Conservation (phyloP, 176 grass and related monocot species). For the Musa troglodytarum region DNA sequence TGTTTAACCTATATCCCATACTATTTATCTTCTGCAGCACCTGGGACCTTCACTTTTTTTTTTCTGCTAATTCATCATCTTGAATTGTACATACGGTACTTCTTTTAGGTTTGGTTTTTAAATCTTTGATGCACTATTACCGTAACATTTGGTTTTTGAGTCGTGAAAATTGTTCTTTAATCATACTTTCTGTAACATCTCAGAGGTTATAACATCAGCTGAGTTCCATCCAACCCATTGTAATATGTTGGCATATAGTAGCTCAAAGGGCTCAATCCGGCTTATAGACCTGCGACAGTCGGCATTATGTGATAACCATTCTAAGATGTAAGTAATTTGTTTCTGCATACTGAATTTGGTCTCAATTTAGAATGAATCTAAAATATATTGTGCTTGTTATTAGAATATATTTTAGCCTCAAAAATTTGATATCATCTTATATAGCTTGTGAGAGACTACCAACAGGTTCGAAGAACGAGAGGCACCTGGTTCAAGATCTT, state of each 20-base stretch:
- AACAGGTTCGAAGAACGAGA: constrained; percentile 87
- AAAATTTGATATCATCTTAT: constrained; percentile 11
- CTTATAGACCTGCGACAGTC: constrained; percentile 95
- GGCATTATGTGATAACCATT: constrained; percentile 86
- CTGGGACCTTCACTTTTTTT: background rate
- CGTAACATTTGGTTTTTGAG: background rate
- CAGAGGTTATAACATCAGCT: constrained; percentile 98
- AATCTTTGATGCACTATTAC: constrained; percentile 2
- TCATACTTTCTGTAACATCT: background rate
- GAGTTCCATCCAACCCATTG: constrained; percentile 92
- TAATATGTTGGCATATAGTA: constrained; percentile 93
- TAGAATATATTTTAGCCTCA: too few species aligned
- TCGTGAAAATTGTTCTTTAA: background rate
- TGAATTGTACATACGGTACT: background rate
- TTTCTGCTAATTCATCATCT: background rate
- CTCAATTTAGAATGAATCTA: too few species aligned
- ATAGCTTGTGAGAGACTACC: constrained; percentile 3
- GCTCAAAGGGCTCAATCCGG: constrained; percentile 97
- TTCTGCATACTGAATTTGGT: background rate
- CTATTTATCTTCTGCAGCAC: too few species aligned
- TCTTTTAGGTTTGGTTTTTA: background rate
- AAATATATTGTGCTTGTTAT: background rate
- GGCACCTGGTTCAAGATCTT: constrained; percentile 67
- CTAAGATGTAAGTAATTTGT: constrained; percentile 66
- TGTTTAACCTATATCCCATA: too few species aligned